phyloP scores from a whole-genome alignment of 306 rosid genomes.

The Sphenostylis stenocarpa region DNA sequence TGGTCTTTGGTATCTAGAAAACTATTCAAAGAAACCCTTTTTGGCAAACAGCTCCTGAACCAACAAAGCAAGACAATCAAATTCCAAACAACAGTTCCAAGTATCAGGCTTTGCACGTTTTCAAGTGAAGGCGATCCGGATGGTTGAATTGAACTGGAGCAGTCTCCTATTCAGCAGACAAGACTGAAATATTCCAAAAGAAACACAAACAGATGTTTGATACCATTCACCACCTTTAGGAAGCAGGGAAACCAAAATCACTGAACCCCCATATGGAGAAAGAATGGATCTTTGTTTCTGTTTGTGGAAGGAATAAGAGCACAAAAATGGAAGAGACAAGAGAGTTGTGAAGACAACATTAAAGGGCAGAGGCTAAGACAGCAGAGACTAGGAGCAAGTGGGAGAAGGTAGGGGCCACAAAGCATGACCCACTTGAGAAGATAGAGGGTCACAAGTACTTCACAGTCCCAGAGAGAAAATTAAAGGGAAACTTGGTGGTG shows the following conservation, averaged over 20 bases:
- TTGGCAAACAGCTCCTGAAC: constrained; percentile 33
- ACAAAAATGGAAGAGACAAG: constrained; percentile 41
- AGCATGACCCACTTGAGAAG: constrained; percentile 66
- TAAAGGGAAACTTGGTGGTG: constrained; percentile 52
- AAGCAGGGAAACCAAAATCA: constrained; percentile 36
- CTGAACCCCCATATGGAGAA: constrained; percentile 31
- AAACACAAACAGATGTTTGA: constrained; percentile 28
- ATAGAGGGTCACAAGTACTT: constrained; percentile 44
- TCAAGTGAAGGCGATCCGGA: constrained; percentile 46
- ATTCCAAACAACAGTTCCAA: constrained; percentile 44
- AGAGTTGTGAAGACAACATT: constrained; percentile 35
- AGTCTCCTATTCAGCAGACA: constrained; percentile 37
- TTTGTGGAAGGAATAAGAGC: constrained; percentile 31
- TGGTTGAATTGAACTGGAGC: constrained; percentile 43
- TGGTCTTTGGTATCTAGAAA: constrained; percentile 20
- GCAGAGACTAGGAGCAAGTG: constrained; percentile 63
- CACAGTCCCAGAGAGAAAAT: constrained; percentile 48
- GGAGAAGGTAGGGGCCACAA: constrained; percentile 60
- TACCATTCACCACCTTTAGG: constrained; percentile 39
- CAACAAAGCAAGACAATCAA: constrained; percentile 42
- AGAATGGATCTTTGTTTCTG: constrained; percentile 50
- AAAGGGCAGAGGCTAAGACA: constrained; percentile 54
- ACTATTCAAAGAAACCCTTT: constrained; percentile 41
- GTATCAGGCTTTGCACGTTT: constrained; percentile 38
- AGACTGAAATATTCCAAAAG: constrained; percentile 26